Evolutionary conservation across 106 monocot species (phyloP).

Genomic region (Dendrobium officinale): DNA sequence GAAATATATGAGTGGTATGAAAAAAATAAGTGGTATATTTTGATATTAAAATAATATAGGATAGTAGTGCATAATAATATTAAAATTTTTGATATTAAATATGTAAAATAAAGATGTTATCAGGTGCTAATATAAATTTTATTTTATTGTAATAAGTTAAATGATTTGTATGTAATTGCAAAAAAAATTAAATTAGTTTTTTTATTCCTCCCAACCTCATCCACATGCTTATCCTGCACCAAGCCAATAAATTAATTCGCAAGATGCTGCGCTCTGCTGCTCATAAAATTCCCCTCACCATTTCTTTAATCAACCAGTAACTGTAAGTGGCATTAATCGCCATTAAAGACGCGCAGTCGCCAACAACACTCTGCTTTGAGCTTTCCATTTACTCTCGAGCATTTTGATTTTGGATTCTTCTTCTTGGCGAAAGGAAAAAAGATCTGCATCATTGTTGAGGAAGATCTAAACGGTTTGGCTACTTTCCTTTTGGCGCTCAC

Average conservation of each 20-base stretch:
- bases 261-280: not conserved
- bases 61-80: too few species aligned
- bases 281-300: not conserved
- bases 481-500: not conserved
- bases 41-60: too few species aligned
- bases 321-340: not conserved
- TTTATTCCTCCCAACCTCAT: too few species aligned
- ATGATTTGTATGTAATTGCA: too few species aligned
- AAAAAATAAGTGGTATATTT: too few species aligned
- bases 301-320: not conserved
- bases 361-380: not conserved
- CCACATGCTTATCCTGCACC: not conserved
- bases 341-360: not conserved
- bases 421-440: not conserved
- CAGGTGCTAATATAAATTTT: too few species aligned
- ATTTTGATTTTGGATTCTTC: not conserved
- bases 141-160: too few species aligned
- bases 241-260: not conserved
- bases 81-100: too few species aligned
- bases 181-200: too few species aligned
- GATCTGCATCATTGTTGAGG: not conserved
- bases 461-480: not conserved
- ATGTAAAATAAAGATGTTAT: too few species aligned
- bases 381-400: not conserved
- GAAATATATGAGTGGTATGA: too few species aligned